Evolutionary conservation across 257 asterid species (phyloP).

Genomic region (Ligustrum vulgare): DNA sequence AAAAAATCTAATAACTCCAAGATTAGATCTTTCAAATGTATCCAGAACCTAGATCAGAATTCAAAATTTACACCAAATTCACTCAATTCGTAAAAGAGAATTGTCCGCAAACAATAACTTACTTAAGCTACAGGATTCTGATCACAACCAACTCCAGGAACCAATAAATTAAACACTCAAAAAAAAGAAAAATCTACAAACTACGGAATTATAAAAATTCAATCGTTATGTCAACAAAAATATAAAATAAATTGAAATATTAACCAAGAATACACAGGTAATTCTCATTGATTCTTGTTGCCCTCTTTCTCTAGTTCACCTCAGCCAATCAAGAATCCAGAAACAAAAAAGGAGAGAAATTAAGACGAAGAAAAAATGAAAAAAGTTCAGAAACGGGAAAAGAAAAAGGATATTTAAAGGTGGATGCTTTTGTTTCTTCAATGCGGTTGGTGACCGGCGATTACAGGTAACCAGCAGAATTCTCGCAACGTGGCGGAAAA

Average conservation of each 20-base stretch:
- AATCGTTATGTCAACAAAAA: constrained; percentile 22
- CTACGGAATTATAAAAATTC: constrained; percentile 18
- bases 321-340: constrained; percentile 6
- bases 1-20: constrained; percentile 27
- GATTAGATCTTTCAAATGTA: constrained; percentile 14
- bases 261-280: constrained; percentile 2
- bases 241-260: neutral
- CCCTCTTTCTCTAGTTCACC: neutral
- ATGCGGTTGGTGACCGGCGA: constrained; percentile 42
- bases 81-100: constrained; percentile 7
- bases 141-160: constrained; percentile 13
- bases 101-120: constrained; percentile 2
- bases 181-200: neutral
- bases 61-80: constrained; percentile 16
- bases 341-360: neutral
- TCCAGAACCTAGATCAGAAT: constrained; percentile 31
- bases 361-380: constrained; percentile 1
- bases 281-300: constrained; percentile 14
- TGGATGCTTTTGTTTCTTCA: constrained; percentile 27
- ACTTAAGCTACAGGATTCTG: constrained; percentile 15
- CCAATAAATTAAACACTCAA: constrained; percentile 16
- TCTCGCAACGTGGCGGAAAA: constrained; percentile 33
- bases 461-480: constrained; percentile 27
- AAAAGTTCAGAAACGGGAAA: neutral
- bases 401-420: constrained; percentile 3